Evolutionary conservation across 2,329 filamentous ascomycete genomes (phyloP).

Genomic region (Venturia pyrina): DNA sequence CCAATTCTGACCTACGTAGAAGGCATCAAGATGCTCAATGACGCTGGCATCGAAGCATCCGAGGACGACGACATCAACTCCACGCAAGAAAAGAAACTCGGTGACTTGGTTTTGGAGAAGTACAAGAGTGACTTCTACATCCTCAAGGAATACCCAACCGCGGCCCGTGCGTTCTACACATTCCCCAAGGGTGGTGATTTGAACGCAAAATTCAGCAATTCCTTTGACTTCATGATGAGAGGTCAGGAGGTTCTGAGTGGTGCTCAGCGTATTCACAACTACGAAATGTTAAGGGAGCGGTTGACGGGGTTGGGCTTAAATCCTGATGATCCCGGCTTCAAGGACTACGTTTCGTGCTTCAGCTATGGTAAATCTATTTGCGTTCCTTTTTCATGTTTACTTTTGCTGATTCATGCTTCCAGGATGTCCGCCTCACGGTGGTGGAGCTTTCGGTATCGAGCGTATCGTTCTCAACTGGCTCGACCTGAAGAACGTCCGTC

Average conservation of each 20-base stretch:
- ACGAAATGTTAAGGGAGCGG: slow-evolving; percentile 45
- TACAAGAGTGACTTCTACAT: slow-evolving; percentile 95
- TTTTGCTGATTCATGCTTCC: not conserved
- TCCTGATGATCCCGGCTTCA: slow-evolving; percentile 48
- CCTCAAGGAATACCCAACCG: slow-evolving; percentile 89
- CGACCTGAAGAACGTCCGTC: slow-evolving; percentile 52
- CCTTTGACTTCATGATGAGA: slow-evolving; percentile 63
- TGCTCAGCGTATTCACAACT: slow-evolving; percentile 55
- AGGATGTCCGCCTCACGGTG: slow-evolving; percentile 52
- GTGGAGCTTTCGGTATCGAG: slow-evolving; percentile 56
- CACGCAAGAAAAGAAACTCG: slow-evolving; percentile 79
- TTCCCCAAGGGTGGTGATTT: slow-evolving; percentile 54
- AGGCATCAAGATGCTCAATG: slow-evolving; percentile 65
- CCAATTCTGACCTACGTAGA: slow-evolving; percentile 70
- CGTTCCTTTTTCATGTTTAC: not conserved
- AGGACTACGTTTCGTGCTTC: slow-evolving; percentile 56
- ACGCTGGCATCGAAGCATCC: slow-evolving; percentile 63
- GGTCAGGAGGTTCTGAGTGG: slow-evolving; percentile 60
- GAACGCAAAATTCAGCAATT: slow-evolving; percentile 44
- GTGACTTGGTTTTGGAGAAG: slow-evolving; percentile 74
- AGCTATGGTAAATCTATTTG: slow-evolving; percentile 34
- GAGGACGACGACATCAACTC: slow-evolving; percentile 72
- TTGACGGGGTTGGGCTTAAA: slow-evolving; percentile 52
- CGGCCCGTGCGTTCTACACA: slow-evolving; percentile 84
- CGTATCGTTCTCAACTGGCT: slow-evolving; percentile 58